Percentiles rank a stretch among this genome's conserved stretches.
phyloP scores from a whole-genome alignment of 805 yeast species.

The Schizosaccharomyces cryophilus region DNA sequence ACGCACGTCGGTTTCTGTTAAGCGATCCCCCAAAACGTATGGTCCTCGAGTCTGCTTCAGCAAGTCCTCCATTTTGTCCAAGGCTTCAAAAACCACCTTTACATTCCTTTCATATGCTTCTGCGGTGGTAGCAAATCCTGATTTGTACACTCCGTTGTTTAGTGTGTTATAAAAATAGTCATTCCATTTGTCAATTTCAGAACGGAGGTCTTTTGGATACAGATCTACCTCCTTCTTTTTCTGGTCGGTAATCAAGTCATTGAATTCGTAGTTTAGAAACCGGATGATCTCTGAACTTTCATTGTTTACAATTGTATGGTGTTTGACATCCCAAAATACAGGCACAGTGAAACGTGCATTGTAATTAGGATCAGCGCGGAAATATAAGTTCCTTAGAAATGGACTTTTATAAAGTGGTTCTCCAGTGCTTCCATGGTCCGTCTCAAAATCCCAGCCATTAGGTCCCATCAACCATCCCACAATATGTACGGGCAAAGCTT shows the following conservation, averaged over 20 bases:
- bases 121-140: slow-evolving; percentile 71
- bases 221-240: slow-evolving; percentile 30
- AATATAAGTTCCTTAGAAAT: slow-evolving; percentile 47
- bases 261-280: slow-evolving; percentile 53
- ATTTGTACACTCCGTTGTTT: slow-evolving; percentile 79
- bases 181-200: slow-evolving; percentile 51
- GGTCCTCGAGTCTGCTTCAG: slow-evolving; percentile 17
- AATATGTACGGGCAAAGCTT: slow-evolving; percentile 28
- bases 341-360: slow-evolving; percentile 78
- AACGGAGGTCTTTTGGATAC: slow-evolving; percentile 32
- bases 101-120: slow-evolving; percentile 52
- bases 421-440: slow-evolving; percentile 13
- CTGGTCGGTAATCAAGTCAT: slow-evolving; percentile 16
- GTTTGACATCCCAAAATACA: slow-evolving; percentile 70
- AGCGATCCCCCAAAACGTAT: slow-evolving; percentile 29
- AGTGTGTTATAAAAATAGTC: slow-evolving; percentile 61
- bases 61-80: slow-evolving; percentile 45
- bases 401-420: slow-evolving; percentile 28
- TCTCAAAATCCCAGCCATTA: neutral
- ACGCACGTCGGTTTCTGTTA: slow-evolving; percentile 81
- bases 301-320: slow-evolving; percentile 51
- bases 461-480: slow-evolving; percentile 57
- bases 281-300: slow-evolving; percentile 73
- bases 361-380: slow-evolving; percentile 49
- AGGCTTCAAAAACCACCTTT: slow-evolving; percentile 31